Conservation (phyloP, 371 early-diverging fungal genomes). For the Lichtheimia ornata region DNA sequence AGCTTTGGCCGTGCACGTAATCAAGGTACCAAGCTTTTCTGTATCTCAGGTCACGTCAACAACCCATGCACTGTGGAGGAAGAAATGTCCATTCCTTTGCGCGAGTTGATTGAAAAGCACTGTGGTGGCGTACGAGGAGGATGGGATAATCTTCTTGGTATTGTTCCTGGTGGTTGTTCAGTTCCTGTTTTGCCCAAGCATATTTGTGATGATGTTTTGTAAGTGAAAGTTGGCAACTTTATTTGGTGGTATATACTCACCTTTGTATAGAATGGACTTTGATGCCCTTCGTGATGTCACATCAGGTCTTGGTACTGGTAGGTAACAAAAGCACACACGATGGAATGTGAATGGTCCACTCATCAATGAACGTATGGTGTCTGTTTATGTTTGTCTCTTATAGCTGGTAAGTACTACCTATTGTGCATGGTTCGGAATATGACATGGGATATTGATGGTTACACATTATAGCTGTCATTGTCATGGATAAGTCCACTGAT, state of each 20-base stretch:
- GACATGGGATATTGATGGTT: not conserved
- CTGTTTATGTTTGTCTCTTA: not conserved
- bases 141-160: conserved; percentile 98
- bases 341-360: too few species aligned
- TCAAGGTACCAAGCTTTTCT: conserved; percentile 95
- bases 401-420: not conserved
- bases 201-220: conserved; percentile 88
- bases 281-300: conserved; percentile 93
- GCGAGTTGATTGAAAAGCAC: conserved; percentile 94
- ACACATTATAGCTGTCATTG: conserved; percentile 77
- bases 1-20: conserved; percentile 93
- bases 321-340: too few species aligned
- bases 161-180: conserved; percentile 97
- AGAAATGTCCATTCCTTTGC: conserved; percentile 96
- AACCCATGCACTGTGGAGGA: conserved; percentile 97
- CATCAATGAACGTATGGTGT: too few species aligned
- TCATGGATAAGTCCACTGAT: conserved; percentile 96
- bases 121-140: conserved; percentile 97
- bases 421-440: too few species aligned
- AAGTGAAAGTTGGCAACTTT: conserved; percentile 11
- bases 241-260: not conserved
- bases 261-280: conserved; percentile 85
- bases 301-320: conserved; percentile 79
- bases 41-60: conserved; percentile 97
- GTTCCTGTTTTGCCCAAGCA: conserved; percentile 89